Percentiles rank a stretch among this genome's conserved stretches.
phyloP scores from a whole-genome alignment of 345 rosid species.

The Abelmoschus esculentus region DNA sequence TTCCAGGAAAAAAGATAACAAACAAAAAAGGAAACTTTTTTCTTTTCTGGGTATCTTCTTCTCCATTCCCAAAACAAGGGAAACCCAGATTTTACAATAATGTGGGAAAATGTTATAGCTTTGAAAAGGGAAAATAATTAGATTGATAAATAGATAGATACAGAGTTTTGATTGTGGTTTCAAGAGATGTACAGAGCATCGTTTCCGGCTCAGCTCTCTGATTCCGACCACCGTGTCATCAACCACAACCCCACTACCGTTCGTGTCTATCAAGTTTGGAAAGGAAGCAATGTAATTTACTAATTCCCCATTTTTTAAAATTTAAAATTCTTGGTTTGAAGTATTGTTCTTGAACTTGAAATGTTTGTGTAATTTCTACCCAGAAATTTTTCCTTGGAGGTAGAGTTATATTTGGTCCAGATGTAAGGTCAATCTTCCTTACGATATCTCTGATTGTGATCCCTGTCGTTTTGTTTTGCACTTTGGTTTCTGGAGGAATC shows the following conservation, averaged over 20 bases:
- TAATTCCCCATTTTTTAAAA: not conserved
- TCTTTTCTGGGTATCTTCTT: not conserved
- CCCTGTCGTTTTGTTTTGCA: slow-evolving; percentile 67
- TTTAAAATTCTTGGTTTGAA: not conserved
- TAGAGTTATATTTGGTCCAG: slow-evolving; percentile 78
- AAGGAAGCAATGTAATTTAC: slow-evolving; percentile 48
- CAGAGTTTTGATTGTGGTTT: slow-evolving; percentile 2
- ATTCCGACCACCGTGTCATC: slow-evolving; percentile 31
- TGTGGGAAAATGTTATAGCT: not conserved
- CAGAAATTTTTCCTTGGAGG: slow-evolving; percentile 75
- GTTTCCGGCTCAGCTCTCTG: slow-evolving; percentile 34
- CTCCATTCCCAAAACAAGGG: not conserved
- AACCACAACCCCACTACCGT: slow-evolving; percentile 17
- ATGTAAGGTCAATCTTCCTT: slow-evolving; percentile 65
- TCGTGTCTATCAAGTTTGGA: slow-evolving; percentile 60
- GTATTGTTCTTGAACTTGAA: not conserved
- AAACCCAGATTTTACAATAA: not conserved
- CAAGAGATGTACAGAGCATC: slow-evolving; percentile 20
- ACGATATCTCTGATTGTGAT: slow-evolving; percentile 52
- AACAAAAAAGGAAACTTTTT: not conserved
- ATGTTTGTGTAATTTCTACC: not conserved
- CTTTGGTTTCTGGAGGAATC: slow-evolving; percentile 51
- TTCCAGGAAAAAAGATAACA: not conserved
- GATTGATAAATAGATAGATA: not conserved
- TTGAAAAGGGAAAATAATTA: not conserved